Conservation (phyloP, 1,284 basidiomycete genomes). For the Sparassis latifolia region DNA sequence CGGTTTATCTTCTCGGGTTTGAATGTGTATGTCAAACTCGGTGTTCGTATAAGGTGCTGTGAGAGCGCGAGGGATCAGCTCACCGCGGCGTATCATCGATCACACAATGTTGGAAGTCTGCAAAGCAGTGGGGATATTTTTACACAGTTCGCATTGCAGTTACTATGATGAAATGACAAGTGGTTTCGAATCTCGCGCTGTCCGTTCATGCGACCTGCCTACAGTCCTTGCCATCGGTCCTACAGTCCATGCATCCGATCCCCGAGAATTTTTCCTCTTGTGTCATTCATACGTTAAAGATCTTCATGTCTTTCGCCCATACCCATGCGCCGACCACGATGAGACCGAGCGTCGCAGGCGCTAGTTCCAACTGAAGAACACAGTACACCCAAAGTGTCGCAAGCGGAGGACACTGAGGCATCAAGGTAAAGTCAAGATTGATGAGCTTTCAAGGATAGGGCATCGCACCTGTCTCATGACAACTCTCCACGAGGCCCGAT, state of each 20-base stretch:
- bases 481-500: conserved; percentile 54
- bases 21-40: not conserved
- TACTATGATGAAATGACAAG: too few relatives aligned
- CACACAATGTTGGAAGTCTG: conserved; percentile 8
- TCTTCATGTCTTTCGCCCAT: conserved; percentile 53
- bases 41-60: conserved; percentile 21
- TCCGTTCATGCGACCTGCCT: too few relatives aligned
- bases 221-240: too few relatives aligned
- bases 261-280: too few relatives aligned
- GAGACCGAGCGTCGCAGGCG: conserved; percentile 55
- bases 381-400: conserved; percentile 72
- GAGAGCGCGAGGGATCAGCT: conserved; percentile 12
- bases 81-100: conserved; percentile 20
- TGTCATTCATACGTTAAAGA: conserved; percentile 11
- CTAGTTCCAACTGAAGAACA: conserved; percentile 59
- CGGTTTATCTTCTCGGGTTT: too few relatives aligned
- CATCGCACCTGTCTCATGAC: conserved; percentile 64
- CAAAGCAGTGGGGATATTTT: too few relatives aligned
- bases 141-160: too few relatives aligned
- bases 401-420: conserved; percentile 59
- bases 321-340: conserved; percentile 44
- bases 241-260: too few relatives aligned
- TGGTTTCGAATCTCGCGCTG: too few relatives aligned
- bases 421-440: not conserved
- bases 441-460: not conserved